A percentile compares a stretch with the other conserved stretches of the same genome.
Conservation (phyloP, 257 asterid species). For the Voacanga thouarsii region DNA sequence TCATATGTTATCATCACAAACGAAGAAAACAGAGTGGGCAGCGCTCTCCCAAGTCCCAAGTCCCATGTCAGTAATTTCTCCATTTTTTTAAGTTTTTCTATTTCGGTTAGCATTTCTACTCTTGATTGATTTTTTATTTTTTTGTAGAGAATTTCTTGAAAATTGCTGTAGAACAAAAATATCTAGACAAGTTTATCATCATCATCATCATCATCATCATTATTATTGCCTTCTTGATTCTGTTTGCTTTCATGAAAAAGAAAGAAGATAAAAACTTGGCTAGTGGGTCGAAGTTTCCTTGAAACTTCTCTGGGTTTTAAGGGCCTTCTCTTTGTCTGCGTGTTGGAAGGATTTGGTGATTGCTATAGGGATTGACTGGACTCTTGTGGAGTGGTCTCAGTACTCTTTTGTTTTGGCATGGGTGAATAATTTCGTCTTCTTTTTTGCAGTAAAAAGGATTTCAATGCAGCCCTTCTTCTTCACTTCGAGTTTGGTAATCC, state of each 20-base stretch:
- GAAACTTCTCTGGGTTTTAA: neutral
- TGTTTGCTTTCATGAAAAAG: neutral
- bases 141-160: neutral
- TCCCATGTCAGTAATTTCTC: too few species aligned
- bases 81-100: neutral
- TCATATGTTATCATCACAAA: neutral
- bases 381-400: neutral
- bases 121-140: too few species aligned
- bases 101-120: neutral
- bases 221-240: neutral
- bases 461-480: neutral
- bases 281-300: neutral
- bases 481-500: neutral
- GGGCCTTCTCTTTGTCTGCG: neutral
- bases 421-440: neutral
- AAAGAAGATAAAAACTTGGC: neutral
- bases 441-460: neutral
- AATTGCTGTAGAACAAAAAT: too few species aligned
- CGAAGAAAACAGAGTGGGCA: too few species aligned
- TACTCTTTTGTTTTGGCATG: conserved; percentile 2
- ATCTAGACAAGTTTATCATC: neutral
- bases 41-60: too few species aligned
- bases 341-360: neutral
- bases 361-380: neutral
- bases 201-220: neutral